Base-by-base conservation (phyloP, 2,329 filamentous ascomycete species). In the Fusarium sp. region DNA sequence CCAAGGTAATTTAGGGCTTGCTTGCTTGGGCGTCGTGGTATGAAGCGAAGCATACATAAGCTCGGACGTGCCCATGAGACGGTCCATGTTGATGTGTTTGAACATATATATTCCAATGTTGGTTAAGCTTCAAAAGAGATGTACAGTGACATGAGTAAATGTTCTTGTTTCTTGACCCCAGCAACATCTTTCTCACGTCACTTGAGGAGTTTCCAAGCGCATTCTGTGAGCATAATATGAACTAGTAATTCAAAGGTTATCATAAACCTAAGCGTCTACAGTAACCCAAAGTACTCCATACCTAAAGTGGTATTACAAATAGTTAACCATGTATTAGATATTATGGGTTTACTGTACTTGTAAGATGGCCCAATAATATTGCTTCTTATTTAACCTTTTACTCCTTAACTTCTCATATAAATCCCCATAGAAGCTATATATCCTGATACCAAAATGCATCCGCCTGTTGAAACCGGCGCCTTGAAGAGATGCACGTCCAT, bases 401-500 rank as follows among this genome's bases (percentile, higher is more conserved):
- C 50, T 49, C 49, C 62, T 63, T 41, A 74, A 39, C 37, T 50
- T 53, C n/a, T 61, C 47, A 49, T 67, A 66, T 21, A 73, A n/a
- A 35, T 53, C 51, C 13, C 56, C 23, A 67, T 55, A 1, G 67
- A 71, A n/a, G 65, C 54, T 10, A 44, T 21, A 45, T 70, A 70
- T 6, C 69, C 71, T 2, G 68, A 60, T n/a, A 73, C 42, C 15
- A 63, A 25, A 4, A 57, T 50, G 9, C 65, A 66, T 5, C 56
- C 61, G 6, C 68, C 67, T 10, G 53, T 61, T 2, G 72, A 72
- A 9, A 63, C 63, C 15, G 66, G 66, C 10, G 65, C 65, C 31
- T 72, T 61, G 37, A 67, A 74, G 13, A 66, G 41, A 21, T 72
- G 72, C 3, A 75, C 66, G 1, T 72, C 3, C 68, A 53, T 54